Percentiles rank a stretch among this genome's conserved stretches.
phyloP scores from a whole-genome alignment of 164 flowering plant species.

The Akebia trifoliata region DNA sequence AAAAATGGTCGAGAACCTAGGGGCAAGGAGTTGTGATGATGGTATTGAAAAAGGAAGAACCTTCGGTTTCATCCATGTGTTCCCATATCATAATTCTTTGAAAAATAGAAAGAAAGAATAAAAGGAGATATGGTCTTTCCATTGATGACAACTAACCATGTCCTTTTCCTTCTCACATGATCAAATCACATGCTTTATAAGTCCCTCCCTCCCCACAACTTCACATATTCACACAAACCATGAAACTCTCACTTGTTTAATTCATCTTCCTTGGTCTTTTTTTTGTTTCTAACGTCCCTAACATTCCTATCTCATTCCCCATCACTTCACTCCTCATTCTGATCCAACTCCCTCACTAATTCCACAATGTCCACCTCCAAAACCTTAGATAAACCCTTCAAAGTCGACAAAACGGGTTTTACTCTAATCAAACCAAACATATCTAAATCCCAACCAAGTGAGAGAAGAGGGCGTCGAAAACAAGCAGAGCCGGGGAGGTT shows the following conservation, averaged over 20 bases:
- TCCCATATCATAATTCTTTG: not conserved
- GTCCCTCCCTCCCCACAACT: conserved; percentile 11
- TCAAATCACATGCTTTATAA: conserved; percentile 32
- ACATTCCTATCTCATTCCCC: conserved; percentile 8
- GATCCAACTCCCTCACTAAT: not conserved
- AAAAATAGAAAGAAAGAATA: conserved; percentile 5
- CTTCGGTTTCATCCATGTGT: not conserved
- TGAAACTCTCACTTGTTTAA: not conserved
- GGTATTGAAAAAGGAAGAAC: not conserved
- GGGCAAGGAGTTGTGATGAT: not conserved
- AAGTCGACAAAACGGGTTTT: conserved; percentile 32
- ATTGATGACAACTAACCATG: conserved; percentile 32
- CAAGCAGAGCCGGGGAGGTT: conserved; percentile 85
- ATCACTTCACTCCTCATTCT: not conserved
- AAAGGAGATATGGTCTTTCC: conserved; percentile 18
- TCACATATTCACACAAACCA: conserved; percentile 14
- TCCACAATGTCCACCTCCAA: conserved; percentile 38
- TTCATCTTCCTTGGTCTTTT: not conserved
- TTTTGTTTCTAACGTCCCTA: conserved; percentile 1
- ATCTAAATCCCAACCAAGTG: conserved; percentile 22
- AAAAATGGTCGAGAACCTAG: not conserved
- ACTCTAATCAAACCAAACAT: conserved; percentile 48
- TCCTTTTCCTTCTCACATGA: conserved; percentile 24
- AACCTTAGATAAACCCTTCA: conserved; percentile 29
- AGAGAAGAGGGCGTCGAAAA: conserved; percentile 67